Base-by-base conservation (phyloP, 805 yeast genomes). In the Priceomyces castillae region DNA sequence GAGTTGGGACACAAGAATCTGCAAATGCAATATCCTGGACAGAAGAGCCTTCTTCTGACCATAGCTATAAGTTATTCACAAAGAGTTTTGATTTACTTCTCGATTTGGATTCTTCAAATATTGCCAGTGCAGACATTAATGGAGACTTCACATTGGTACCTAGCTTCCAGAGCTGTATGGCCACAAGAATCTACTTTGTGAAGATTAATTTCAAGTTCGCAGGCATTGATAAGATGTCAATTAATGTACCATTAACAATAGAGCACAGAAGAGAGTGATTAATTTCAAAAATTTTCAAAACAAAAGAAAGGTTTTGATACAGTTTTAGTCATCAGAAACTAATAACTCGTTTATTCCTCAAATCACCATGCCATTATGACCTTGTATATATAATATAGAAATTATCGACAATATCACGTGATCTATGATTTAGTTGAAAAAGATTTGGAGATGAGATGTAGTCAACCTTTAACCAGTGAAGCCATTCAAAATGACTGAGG, bases 191-290 rank as follows among this genome's bases (percentile, higher is more conserved):
- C 22, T 69, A 71, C 49, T 70, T 65, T 41, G 47, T 69, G 30
- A 62, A 64, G 33, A 47, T 68, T 3, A 48, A 51, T 1, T 58
- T 66, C 23, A 64, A 57, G 44, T 49, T 71, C 36, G 43, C 46
- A 15, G 61, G 61, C 37, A 69, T 70, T 0, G 65, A 59, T 7
- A 34, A 49, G 12, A 52, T 69, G 39, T 47, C 59, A 19, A 61
- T 68, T 2, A 64, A 67, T 44, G 64, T 68, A 1, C 76, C 76
- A 2, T 46, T 69, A 26, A 53, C 60, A 4, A 56, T 67, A n/a
- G 59, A 60, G 22, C 28, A 53, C 59, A 3, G 55, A 65, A n/a
- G 58, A 60, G 22, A 17, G 10, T 34, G 18, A 34, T 12, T 11
- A 20, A 34, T 33, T 33, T 33, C 17, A 30, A 30, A n/a, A 30